Evolutionary conservation across 306 rosid species (phyloP).

Genomic region (Casuarina equisetifolia): DNA sequence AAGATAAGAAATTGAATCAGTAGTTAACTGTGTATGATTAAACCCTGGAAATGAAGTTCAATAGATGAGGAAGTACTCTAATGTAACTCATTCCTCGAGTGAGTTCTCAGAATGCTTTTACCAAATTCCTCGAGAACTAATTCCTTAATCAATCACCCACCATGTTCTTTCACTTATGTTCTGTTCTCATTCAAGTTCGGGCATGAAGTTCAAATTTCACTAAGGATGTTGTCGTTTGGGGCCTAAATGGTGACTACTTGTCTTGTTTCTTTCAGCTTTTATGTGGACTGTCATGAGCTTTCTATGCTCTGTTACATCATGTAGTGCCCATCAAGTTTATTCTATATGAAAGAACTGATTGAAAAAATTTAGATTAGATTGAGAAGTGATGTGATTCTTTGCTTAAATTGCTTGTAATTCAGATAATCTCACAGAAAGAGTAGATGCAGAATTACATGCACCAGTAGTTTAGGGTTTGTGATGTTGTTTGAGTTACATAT

Average conservation of each 20-base stretch:
- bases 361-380: too few relatives aligned
- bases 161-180: background rate
- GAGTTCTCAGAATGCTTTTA: background rate
- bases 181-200: background rate
- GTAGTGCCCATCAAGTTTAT: background rate
- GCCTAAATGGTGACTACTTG: background rate
- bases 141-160: slow-evolving; percentile 1
- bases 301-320: background rate
- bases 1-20: background rate
- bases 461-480: too few relatives aligned
- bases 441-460: too few relatives aligned
- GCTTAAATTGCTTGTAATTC: too few relatives aligned
- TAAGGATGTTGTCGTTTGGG: background rate
- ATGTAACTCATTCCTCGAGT: background rate
- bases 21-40: background rate
- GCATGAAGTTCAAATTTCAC: background rate
- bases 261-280: background rate
- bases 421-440: too few relatives aligned
- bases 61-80: background rate
- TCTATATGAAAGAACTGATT: background rate
- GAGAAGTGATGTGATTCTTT: too few relatives aligned
- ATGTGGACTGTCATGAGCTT: too few relatives aligned
- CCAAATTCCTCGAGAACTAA: background rate
- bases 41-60: slow-evolving; percentile 1
- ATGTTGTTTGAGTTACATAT: too few relatives aligned